Base-by-base conservation (phyloP, 805 yeast genomes). In the Cyberlindnera mrakii region DNA sequence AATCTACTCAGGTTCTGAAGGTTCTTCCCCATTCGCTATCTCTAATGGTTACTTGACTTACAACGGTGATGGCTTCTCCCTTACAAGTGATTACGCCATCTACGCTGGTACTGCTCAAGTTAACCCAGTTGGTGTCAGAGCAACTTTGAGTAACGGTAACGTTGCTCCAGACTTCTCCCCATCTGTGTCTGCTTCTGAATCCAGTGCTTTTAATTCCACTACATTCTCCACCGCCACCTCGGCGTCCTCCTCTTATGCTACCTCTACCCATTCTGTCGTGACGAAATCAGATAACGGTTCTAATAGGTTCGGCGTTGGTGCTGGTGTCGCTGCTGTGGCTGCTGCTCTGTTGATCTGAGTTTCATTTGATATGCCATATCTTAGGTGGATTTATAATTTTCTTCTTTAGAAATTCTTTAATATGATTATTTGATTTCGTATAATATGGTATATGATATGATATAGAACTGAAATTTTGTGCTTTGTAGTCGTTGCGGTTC, bases 1-100 rank as follows among this genome's bases (percentile, higher is more conserved):
- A 17, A 55, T 58, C 35, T 60, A 54, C 35, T 37, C 63, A 23
- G 55, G 54, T 29, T 9, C 56, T 13, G 56, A 55, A 16, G 63
- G 71, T 37, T 57, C 71, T 29, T 46, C 63, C 16, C 68, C 72
- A 4, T 75, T 70, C 53, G 51, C 71, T 20, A 61, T 74, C 49
- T 25, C 52, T 7, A 55, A 62, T 36, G 72, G 69, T 31, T 50
- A 62, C 53, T 63, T 74, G 55, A 50, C 52, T 4, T 67, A 58
- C 54, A 46, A 62, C 31, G 67, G 65, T 36, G 49, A 56, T 23
- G 63, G 53, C 33, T 74, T 71, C 62, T 55, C 58, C 31, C 72
- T 72, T 30, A 65, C 70, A 44, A 62, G 59, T 14, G 19, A 45
- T 38, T 47, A 41, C 35, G 41, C 27, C 25, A 33, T 50, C 30